phyloP scores from a whole-genome alignment of 2,329 filamentous ascomycete species.

The Plenodomus lindquistii region DNA sequence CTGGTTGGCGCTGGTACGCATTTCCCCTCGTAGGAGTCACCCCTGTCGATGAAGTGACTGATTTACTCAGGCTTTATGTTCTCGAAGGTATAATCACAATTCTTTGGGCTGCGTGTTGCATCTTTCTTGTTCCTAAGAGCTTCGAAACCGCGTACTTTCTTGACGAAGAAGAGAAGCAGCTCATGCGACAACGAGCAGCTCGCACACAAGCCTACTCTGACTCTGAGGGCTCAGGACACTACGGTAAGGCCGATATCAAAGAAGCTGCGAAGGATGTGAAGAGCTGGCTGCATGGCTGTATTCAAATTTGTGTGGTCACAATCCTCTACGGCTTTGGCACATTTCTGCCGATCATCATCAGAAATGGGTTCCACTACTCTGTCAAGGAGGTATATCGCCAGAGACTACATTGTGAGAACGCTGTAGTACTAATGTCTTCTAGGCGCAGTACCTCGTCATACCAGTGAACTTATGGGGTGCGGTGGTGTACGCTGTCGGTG shows the following conservation, averaged over 20 bases:
- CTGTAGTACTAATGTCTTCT: neutral
- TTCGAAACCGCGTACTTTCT: conserved; percentile 42
- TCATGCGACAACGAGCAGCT: conserved; percentile 35
- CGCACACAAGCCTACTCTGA: conserved; percentile 37
- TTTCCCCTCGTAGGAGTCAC: neutral
- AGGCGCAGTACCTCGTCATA: conserved; percentile 46
- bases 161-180: conserved; percentile 31
- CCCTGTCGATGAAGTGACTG: too few species aligned
- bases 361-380: conserved; percentile 46
- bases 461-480: conserved; percentile 50
- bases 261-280: conserved; percentile 38
- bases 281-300: conserved; percentile 39
- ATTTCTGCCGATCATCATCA: conserved; percentile 50
- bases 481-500: conserved; percentile 46
- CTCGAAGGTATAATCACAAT: conserved; percentile 39
- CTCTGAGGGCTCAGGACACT: conserved; percentile 33
- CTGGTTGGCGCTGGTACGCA: conserved; percentile 33
- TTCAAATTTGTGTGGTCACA: conserved; percentile 47
- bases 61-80: conserved; percentile 28
- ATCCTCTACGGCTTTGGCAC: conserved; percentile 48
- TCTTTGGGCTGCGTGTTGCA: conserved; percentile 30
- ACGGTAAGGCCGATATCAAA: conserved; percentile 34
- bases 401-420: neutral
- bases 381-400: conserved; percentile 43
- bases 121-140: conserved; percentile 37